Evolutionary conservation across 306 rosid species (phyloP).

Genomic region (Datisca glomerata): DNA sequence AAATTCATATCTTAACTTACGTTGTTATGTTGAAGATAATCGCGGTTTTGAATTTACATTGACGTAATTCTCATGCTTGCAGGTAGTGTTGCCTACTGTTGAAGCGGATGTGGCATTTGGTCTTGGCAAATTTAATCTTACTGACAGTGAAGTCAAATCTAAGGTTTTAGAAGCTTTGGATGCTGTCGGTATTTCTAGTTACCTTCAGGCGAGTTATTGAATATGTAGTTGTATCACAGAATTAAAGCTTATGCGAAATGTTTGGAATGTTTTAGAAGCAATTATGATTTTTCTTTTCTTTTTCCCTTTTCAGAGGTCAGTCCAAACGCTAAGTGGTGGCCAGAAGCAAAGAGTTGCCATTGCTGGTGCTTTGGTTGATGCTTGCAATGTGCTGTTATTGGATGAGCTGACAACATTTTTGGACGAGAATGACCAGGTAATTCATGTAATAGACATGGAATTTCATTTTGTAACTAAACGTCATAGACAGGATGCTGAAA

Average conservation of each 20-base stretch:
- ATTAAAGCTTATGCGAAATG: too few species aligned
- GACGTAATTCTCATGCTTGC: too few species aligned
- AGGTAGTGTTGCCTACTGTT: conserved; percentile 90
- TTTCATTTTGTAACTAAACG: too few species aligned
- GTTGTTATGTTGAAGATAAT: too few species aligned
- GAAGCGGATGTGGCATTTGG: conserved; percentile 88
- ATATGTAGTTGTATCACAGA: too few species aligned
- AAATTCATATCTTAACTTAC: too few species aligned
- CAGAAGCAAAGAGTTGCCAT: conserved; percentile 91
- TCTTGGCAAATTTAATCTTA: conserved; percentile 63
- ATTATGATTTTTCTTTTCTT: background rate
- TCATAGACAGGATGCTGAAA: too few species aligned
- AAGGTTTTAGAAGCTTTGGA: conserved; percentile 52
- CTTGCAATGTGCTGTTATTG: conserved; percentile 67
- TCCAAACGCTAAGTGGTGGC: conserved; percentile 83
- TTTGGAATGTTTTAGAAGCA: too few species aligned
- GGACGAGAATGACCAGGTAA: conserved; percentile 81
- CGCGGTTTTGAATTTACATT: too few species aligned
- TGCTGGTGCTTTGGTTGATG: conserved; percentile 88
- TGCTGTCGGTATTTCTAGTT: conserved; percentile 56
- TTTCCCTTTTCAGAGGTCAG: conserved; percentile 51
- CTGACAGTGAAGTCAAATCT: conserved; percentile 51
- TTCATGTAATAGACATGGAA: too few species aligned
- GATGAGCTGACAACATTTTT: conserved; percentile 84
- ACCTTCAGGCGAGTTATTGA: too few species aligned